Percentiles rank a stretch among this genome's conserved stretches.
Conservation (phyloP, 371 early-diverging fungal species). For the Chytridium lagenaria region DNA sequence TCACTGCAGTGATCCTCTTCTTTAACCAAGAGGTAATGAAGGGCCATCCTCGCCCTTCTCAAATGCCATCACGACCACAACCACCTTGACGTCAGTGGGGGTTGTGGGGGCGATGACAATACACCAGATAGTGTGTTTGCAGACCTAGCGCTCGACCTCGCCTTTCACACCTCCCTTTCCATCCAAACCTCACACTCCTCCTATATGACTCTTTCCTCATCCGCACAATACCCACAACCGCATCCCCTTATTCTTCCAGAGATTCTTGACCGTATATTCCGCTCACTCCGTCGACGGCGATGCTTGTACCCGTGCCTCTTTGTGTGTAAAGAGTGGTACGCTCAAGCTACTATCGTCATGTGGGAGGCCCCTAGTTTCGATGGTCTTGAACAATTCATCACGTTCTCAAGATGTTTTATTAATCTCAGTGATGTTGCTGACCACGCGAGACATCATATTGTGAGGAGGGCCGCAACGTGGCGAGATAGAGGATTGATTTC, state of each 20-base stretch:
- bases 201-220: background rate
- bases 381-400: background rate
- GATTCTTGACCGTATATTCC: constrained; percentile 14
- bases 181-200: background rate
- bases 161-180: constrained; percentile 8
- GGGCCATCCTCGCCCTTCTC: too few relatives aligned
- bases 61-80: too few relatives aligned
- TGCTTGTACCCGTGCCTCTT: constrained; percentile 18
- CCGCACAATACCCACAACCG: background rate
- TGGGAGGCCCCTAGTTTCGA: background rate
- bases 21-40: too few relatives aligned
- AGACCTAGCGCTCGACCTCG: background rate
- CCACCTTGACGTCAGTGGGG: too few relatives aligned
- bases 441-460: background rate
- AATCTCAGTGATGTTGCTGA: background rate
- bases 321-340: constrained; percentile 3
- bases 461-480: background rate
- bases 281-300: background rate
- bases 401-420: constrained; percentile 9
- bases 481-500: background rate
- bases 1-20: too few relatives aligned
- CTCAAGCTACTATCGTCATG: constrained; percentile 8
- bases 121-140: background rate
- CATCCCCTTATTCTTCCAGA: constrained; percentile 16
- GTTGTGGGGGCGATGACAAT: too few relatives aligned